phyloP scores from a whole-genome alignment of 2,329 filamentous ascomycete species.

The Bertia moriformis region DNA sequence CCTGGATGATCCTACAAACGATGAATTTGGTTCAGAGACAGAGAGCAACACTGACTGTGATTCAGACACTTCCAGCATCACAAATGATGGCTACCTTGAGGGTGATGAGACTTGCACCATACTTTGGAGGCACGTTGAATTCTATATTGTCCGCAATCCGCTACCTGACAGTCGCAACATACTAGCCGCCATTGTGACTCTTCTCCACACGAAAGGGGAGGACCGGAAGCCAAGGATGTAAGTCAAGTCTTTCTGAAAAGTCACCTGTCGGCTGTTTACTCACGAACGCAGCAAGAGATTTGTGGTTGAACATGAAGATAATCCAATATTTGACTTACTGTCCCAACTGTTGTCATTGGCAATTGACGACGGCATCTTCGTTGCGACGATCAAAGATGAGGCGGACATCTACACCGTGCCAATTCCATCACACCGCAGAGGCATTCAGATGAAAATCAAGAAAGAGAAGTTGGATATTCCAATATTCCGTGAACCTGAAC shows the following conservation, averaged over 20 bases:
- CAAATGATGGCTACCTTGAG: slow-evolving; percentile 8
- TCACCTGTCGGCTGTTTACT: slow-evolving; percentile 3
- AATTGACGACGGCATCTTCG: slow-evolving; percentile 1
- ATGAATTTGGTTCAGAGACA: background rate
- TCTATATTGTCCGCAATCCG: slow-evolving; percentile 8
- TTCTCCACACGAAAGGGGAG: slow-evolving; percentile 8
- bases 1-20: background rate
- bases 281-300: background rate
- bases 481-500: slow-evolving; percentile 3
- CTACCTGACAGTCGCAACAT: slow-evolving; percentile 4
- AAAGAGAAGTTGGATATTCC: slow-evolving; percentile 3
- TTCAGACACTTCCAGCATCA: slow-evolving; percentile 6
- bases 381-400: background rate
- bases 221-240: slow-evolving; percentile 8
- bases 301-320: background rate
- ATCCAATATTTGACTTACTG: slow-evolving; percentile 1
- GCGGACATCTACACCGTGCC: slow-evolving; percentile 1
- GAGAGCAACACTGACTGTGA: slow-evolving; percentile 4
- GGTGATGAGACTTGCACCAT: slow-evolving; percentile 6
- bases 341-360: background rate
- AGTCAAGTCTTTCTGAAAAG: slow-evolving; percentile 2
- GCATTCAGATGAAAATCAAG: slow-evolving; percentile 3
- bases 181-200: slow-evolving; percentile 6
- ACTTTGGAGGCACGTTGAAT: slow-evolving; percentile 8
- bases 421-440: slow-evolving; percentile 2